Evolutionary conservation across 345 rosid species (phyloP).

Genomic region (Erysimum cheiranthoides): DNA sequence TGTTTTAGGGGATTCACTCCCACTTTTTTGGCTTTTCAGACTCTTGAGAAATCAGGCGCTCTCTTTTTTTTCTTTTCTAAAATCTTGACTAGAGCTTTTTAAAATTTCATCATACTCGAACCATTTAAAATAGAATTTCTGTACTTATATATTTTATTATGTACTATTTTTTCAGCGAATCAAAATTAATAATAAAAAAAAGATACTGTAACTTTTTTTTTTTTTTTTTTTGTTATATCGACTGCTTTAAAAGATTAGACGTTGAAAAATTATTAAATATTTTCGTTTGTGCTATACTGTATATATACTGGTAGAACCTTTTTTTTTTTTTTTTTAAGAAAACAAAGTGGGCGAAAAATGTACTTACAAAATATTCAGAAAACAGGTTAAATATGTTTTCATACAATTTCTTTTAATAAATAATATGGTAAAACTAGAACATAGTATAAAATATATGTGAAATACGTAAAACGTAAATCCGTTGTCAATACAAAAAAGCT

Average conservation of each 20-base stretch:
- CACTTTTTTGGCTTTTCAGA: constrained; percentile 16
- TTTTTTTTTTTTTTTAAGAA: no score
- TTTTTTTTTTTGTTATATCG: no score
- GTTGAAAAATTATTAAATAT: no score
- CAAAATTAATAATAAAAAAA: no score
- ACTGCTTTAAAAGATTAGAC: no score
- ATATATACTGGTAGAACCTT: no score
- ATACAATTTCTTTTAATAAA: neutral
- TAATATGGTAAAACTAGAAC: neutral
- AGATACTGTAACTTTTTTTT: no score
- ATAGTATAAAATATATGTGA: neutral
- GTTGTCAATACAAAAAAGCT: neutral
- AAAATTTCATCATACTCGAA: neutral
- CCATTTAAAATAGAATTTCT: neutral
- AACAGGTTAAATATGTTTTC: neutral
- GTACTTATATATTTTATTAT: neutral
- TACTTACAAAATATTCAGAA: no score
- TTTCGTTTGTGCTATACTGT: neutral
- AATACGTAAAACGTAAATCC: neutral
- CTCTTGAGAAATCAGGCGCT: neutral
- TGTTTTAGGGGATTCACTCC: constrained; percentile 15
- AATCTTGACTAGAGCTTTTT: neutral
- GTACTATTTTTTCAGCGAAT: no score
- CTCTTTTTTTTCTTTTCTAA: neutral
- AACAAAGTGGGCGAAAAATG: no score